These are phyloP conservation scores for Salix purpurea DNA, from an alignment of 345 rosid genomes.

Conservation along the genomic window DNA sequence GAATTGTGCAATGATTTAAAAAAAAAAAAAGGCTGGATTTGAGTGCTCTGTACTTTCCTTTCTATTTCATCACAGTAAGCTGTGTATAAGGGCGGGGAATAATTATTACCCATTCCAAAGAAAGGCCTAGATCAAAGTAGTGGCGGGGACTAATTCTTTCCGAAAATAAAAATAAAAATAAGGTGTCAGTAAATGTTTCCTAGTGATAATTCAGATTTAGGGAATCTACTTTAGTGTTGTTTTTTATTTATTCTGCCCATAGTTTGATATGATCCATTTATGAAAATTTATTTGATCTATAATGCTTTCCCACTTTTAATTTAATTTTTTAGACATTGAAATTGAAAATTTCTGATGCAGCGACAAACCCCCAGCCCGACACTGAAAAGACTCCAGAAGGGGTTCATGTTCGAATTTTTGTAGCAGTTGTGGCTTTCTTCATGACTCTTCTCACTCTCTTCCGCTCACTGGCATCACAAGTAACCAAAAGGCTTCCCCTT, in stretches of 20 bases:
- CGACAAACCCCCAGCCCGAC: slow-evolving; percentile 27
- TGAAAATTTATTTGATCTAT: background rate
- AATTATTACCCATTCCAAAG: background rate
- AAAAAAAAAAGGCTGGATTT: too few relatives aligned
- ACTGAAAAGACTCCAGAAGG: slow-evolving; percentile 53
- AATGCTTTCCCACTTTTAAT: background rate
- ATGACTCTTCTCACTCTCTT: slow-evolving; percentile 54
- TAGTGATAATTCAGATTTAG: background rate
- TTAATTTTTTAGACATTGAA: background rate
- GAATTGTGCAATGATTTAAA: background rate
- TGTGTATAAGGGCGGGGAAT: too few relatives aligned
- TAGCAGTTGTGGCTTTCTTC: slow-evolving; percentile 52
- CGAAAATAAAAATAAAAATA: too few relatives aligned
- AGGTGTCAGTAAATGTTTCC: background rate
- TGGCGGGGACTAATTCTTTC: too few relatives aligned
- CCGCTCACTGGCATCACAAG: slow-evolving; percentile 39
- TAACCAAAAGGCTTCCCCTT: slow-evolving; percentile 47
- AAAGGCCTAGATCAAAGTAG: background rate
- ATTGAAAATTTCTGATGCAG: slow-evolving; percentile 38
- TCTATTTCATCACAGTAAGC: background rate
- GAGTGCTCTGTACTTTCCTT: background rate
- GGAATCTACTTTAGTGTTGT: background rate
- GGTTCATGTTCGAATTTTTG: slow-evolving; percentile 40
- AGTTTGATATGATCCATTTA: background rate
- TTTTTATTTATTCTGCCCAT: background rate